Base-by-base conservation (phyloP, 108 stramenopile species). In the Cyclotella atomus region DNA sequence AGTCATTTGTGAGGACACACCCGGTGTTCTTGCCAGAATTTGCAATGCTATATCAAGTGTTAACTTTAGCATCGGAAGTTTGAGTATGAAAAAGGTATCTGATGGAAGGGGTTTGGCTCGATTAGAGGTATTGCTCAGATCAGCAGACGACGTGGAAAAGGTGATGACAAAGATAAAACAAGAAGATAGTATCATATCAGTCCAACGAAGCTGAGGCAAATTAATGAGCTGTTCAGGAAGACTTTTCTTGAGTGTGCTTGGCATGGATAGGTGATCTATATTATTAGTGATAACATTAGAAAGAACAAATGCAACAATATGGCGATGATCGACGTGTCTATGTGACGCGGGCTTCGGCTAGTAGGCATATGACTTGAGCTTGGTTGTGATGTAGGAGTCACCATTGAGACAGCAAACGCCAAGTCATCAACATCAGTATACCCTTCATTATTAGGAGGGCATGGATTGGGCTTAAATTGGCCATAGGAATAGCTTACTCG, bases 51-150 rank as follows among this genome's bases (percentile, higher is more conserved):
- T 77, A 8, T 64, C 76, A 27, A 25, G 30, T 0, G 36, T 35
- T n/a, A 59, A 59, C 2, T 59, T 63, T 29, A 71, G 70, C 34
- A 77, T 77, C 59, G 61, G 76, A 2, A 77, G 61, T 29, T 43
- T 77, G 10, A 70, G 21, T 28, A 25, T 77, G 61, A 77, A 52
- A 38, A 70, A 71, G 21, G 15, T 71, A n/a, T 64, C 70, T 15
- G 63, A 77, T 56, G 70, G 70, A 53, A 41, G 70, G 43, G 76
- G 76, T 4, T 54, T 77, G 61, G 76, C 76, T 38, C 45, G 61
- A 20, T 64, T 77, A 29, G 69, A 77, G 59, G 76, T 77, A 0
- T 54, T 77, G 76, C 50, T 77, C 1, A 54, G 59, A 23, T 64
- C 35, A 6, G 24, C 71, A 29, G 76, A 77, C 6, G 76, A 70